Evolutionary conservation across 2,329 filamentous ascomycete genomes (phyloP), one percentile per base, ranked within the genome.

Genomic region (Teratosphaeriaceae sp.): DNA sequence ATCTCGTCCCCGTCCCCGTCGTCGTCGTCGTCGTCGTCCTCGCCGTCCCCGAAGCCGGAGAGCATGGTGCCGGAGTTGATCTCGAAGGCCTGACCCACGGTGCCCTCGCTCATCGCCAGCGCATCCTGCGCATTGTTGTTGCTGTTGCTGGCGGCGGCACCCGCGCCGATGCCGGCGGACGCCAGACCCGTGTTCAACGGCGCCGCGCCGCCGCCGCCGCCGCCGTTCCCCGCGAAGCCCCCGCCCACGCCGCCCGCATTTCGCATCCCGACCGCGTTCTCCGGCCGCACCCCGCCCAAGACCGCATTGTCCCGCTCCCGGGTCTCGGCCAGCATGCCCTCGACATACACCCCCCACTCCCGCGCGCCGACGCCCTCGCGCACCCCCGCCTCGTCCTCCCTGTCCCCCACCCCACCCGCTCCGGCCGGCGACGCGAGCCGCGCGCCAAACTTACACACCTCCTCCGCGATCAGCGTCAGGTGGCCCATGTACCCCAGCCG

Each of bases 401-500:
- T n/a, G n/a, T n/a, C n/a, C n/a, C n/a, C n/a, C n/a, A n/a, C n/a
- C n/a, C n/a, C n/a, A n/a, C n/a, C n/a, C n/a, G n/a, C n/a, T n/a
- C n/a, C n/a, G n/a, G n/a, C n/a, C n/a, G n/a, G n/a, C n/a, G n/a
- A n/a, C n/a, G n/a, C n/a, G n/a, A n/a, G n/a, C 42, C 92, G 81
- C 65, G 96, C 92, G 26, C 88, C 95, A 61, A 98, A 97, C 66
- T 97, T 98, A 61, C 97, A 88, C 15, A 98, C 92, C 65, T 98
- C 92, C 65, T 98, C 92, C 22, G 92, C 90, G 47, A 98, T 96
- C 21, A 98, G 76, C 0, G 92, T 98, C 39, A 98, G 73, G 64
- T 98, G 92, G 2, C 92, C 92, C 89, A 98, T 98, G 68, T 97
- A 98, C 30, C 92, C 92, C 64, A 97, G 82, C 38, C 92, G 84